Evolutionary conservation across 208 protist species (phyloP), one percentile per base, ranked within the genome.

Genomic region (Trypanosoma avium): DNA sequence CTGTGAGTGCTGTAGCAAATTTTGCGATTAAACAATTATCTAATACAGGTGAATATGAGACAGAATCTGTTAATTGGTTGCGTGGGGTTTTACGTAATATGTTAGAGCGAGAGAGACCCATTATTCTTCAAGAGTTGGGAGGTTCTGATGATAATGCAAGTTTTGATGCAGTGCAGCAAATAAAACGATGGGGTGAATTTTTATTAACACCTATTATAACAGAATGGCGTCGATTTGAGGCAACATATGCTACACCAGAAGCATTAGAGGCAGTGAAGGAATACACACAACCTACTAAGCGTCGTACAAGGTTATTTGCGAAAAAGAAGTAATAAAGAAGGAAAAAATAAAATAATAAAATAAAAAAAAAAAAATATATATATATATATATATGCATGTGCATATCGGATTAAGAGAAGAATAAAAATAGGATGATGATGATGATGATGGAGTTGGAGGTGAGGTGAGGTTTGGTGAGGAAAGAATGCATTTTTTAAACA

Each of bases 151-250:
- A 73, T 12, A 46, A 47, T 15, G 67, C 61, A 8, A 58, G 74
- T 38, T 92, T 82, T 48, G 86, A 93, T 42, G 79, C 67, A 9
- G 71, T 81, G 19, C 78, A 87, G 59, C 58, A 75, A 13, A 67
- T 70, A 35, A 64, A 61, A 19, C 71, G 75, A 52, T 93, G 86
- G 87, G 74, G 54, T 7, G 78, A 86, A 46, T 59, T 93, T 48
- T 47, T 93, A 33, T 70, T 93, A 8, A 70, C 59, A 0, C 90
- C 90, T 9, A 68, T 90, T 27, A 64, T 88, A 10, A 50, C 74
- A 36, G 80, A 85, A 56, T 93, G 86, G 85, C 71, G 73, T 36
- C 64, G 73, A 53, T 86, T 90, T 27, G 90, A 96, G 77, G 79
- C 87, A 22, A 73, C 76, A 0, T 68, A 91, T 40, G 86, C 84